Conservation (phyloP, 2,329 filamentous ascomycete genomes). For the Colletotrichum chlorophyti region DNA sequence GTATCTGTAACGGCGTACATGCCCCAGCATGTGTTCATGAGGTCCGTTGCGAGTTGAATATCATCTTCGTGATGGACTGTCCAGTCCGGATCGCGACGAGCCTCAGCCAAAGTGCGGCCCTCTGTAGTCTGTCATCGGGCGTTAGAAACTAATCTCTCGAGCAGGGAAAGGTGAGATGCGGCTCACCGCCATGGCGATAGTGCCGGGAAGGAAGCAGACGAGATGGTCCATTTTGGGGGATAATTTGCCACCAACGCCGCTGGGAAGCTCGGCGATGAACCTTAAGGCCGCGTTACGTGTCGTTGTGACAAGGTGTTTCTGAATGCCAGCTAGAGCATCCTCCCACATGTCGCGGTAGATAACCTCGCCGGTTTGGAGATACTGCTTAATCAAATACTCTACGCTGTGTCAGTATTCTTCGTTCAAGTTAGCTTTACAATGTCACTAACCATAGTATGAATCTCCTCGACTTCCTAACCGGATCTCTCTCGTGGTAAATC, state of each 20-base stretch:
- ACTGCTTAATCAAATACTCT: conserved; percentile 98
- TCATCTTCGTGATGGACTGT: conserved; percentile 81
- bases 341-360: conserved; percentile 94
- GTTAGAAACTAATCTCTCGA: too few species aligned
- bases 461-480: conserved; percentile 92
- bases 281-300: conserved; percentile 80
- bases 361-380: conserved; percentile 87
- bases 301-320: conserved; percentile 90
- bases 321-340: conserved; percentile 81
- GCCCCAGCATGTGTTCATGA: conserved; percentile 97
- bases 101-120: conserved; percentile 76
- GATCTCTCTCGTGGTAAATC: conserved; percentile 84
- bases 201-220: conserved; percentile 96
- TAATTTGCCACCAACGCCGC: conserved; percentile 69
- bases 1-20: conserved; percentile 92
- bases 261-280: conserved; percentile 83
- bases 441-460: conserved; percentile 74
- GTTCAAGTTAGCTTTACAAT: background rate
- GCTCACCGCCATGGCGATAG: conserved; percentile 76
- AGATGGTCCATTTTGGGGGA: conserved; percentile 96
- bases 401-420: background rate
- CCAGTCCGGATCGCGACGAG: conserved; percentile 76
- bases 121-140: conserved; percentile 66
- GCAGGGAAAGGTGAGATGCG: too few species aligned
- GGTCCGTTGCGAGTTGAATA: conserved; percentile 82